A percentile compares a stretch with the other conserved stretches of the same genome.
phyloP scores from a whole-genome alignment of 371 early-diverging fungal species.

The Mortierella polycephala region DNA sequence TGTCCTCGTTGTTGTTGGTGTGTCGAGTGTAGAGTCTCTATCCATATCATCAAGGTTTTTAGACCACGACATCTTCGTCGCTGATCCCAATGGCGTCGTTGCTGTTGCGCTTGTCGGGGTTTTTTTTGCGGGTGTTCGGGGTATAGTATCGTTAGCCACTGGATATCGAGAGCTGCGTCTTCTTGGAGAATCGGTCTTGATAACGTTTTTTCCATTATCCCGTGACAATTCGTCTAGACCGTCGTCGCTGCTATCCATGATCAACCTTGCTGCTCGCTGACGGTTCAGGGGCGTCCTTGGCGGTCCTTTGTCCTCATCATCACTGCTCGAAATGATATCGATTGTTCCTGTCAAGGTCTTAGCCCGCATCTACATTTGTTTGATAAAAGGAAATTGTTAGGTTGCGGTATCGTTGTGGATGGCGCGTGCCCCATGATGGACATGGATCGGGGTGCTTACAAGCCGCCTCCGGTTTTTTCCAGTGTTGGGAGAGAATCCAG shows the following conservation, averaged over 20 bases:
- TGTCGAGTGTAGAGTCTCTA: constrained; percentile 34
- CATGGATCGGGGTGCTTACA: background rate
- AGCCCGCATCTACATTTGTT: constrained; percentile 1
- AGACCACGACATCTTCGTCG: constrained; percentile 43
- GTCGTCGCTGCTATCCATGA: constrained; percentile 21
- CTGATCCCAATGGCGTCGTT: constrained; percentile 6
- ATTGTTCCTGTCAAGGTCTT: constrained; percentile 1
- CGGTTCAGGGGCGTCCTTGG: background rate
- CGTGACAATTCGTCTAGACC: constrained; percentile 28
- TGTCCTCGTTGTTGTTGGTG: constrained; percentile 37
- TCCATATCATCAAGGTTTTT: constrained; percentile 28
- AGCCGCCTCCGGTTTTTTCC: background rate
- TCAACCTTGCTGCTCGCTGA: background rate
- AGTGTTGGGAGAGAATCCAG: background rate
- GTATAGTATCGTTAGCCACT: constrained; percentile 30
- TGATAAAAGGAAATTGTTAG: background rate
- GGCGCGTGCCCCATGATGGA: background rate
- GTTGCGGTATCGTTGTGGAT: background rate
- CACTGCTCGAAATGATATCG: constrained; percentile 31
- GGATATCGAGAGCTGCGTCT: constrained; percentile 8
- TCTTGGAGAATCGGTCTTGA: background rate
- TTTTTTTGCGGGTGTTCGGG: constrained; percentile 1
- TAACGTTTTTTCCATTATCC: constrained; percentile 9
- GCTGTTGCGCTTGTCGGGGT: background rate
- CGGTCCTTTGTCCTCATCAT: constrained; percentile 9